Conservation (phyloP, 371 early-diverging fungal species). For the Saksenaea vasiformis region DNA sequence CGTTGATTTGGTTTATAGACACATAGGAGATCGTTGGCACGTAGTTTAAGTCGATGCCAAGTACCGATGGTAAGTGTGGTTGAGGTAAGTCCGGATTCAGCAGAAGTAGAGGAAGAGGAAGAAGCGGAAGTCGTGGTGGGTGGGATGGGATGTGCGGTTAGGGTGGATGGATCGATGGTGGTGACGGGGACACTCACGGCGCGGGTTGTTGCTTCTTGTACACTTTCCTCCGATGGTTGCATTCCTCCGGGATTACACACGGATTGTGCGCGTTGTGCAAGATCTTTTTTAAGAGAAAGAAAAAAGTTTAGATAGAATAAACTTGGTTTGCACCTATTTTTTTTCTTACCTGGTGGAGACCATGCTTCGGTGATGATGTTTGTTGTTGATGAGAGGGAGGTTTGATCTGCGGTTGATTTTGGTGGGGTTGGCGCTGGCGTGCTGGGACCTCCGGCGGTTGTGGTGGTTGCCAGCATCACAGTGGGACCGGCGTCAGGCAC, state of each 20-base stretch:
- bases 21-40: constrained; percentile 66
- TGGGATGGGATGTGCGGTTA: constrained; percentile 6
- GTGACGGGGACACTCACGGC: constrained; percentile 22
- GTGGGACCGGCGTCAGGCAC: constrained; percentile 54
- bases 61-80: constrained; percentile 74
- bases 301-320: constrained; percentile 1
- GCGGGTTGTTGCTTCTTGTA: not conserved
- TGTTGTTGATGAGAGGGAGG: not conserved
- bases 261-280: constrained; percentile 15
- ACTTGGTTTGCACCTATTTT: not conserved
- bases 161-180: constrained; percentile 26
- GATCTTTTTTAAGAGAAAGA: constrained; percentile 2
- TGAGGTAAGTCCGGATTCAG: constrained; percentile 43
- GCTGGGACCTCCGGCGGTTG: not conserved
- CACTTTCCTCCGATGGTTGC: not conserved
- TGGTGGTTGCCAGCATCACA: constrained; percentile 32
- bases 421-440: constrained; percentile 5
- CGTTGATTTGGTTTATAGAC: constrained; percentile 55
- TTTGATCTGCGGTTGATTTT: not conserved
- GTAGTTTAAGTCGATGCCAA: constrained; percentile 73
- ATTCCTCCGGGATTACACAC: constrained; percentile 6
- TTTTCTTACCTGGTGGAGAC: constrained; percentile 22
- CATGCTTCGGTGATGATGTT: constrained; percentile 11
- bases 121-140: not conserved
- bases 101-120: not conserved